These are phyloP conservation scores for Suhomyces taliae DNA, from an alignment of 1,139 yeast genomes.

Conservation along the genomic window DNA sequence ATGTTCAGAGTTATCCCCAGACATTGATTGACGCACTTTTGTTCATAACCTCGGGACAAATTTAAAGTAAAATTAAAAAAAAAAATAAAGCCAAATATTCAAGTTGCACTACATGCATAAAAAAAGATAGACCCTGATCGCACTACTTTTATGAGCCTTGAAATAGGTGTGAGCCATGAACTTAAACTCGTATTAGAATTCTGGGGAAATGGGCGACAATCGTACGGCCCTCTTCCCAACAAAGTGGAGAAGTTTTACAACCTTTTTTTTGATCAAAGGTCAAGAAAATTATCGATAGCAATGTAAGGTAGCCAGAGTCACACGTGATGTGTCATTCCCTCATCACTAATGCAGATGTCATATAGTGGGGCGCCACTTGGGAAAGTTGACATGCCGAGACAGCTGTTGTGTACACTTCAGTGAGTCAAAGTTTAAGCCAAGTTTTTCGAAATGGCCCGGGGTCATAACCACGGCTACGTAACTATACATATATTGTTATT, in stretches of 20 bases:
- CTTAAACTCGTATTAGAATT: neutral
- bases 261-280: neutral
- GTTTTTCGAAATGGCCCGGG: neutral
- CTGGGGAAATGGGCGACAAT: constrained; percentile 1
- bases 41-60: neutral
- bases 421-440: neutral
- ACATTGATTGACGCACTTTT: neutral
- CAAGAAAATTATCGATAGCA: neutral
- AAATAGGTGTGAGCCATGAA: constrained; percentile 1
- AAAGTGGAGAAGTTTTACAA: neutral
- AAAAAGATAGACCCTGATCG: neutral
- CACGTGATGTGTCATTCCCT: constrained; percentile 1
- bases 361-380: neutral
- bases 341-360: neutral
- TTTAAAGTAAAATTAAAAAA: too few species aligned
- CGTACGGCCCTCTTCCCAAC: neutral
- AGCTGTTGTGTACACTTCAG: neutral
- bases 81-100: neutral
- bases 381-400: neutral
- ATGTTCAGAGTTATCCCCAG: too few species aligned
- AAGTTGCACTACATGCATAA: neutral
- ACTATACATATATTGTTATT: neutral
- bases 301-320: neutral
- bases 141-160: constrained; percentile 3
- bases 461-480: neutral